Evolutionary conservation across 495 filamentous ascomycete genomes (phyloP).

Genomic region (Astrocystis sublimbata): DNA sequence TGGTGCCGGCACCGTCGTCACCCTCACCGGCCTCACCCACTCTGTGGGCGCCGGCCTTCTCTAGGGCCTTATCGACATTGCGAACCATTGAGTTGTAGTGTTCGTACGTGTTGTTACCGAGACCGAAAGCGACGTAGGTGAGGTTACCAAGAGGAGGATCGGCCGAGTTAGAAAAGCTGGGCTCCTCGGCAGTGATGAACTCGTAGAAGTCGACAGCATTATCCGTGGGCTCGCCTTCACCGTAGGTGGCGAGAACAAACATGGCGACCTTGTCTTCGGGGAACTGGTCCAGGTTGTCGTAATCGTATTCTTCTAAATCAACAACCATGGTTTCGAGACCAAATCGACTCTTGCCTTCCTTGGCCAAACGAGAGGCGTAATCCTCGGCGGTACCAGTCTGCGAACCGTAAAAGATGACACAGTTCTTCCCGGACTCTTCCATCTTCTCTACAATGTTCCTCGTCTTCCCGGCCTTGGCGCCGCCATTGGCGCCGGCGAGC

Average conservation of each 20-base stretch:
- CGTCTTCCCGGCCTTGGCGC: slow-evolving; percentile 80
- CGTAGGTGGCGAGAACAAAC: slow-evolving; percentile 97
- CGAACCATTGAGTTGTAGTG: slow-evolving; percentile 99
- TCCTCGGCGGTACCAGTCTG: slow-evolving; percentile 99
- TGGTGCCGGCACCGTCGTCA: slow-evolving; percentile 96
- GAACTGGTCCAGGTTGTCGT: slow-evolving; percentile 87
- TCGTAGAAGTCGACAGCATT: slow-evolving; percentile 99
- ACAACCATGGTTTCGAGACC: slow-evolving; percentile 98
- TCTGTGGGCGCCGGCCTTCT: slow-evolving; percentile 76
- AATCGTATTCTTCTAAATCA: slow-evolving; percentile 97
- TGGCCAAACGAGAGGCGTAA: slow-evolving; percentile 94
- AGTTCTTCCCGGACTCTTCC: slow-evolving; percentile 94
- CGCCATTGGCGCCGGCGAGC: slow-evolving; percentile 67
- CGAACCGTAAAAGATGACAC: slow-evolving; percentile 96
- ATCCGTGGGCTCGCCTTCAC: slow-evolving; percentile 97
- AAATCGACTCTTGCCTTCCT: slow-evolving; percentile 95
- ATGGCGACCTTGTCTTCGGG: slow-evolving; percentile 88
- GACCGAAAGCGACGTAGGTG: slow-evolving; percentile 92
- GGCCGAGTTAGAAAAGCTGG: slow-evolving; percentile 75
- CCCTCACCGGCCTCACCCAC: slow-evolving; percentile 92
- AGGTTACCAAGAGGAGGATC: slow-evolving; percentile 79
- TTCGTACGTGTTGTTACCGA: slow-evolving; percentile 99
- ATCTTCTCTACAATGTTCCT: slow-evolving; percentile 93
- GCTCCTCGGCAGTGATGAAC: slow-evolving; percentile 81
- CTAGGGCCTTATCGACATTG: slow-evolving; percentile 75